Evolutionary conservation across 495 filamentous ascomycete species (phyloP).

Genomic region (Lasiosphaeria hispida): DNA sequence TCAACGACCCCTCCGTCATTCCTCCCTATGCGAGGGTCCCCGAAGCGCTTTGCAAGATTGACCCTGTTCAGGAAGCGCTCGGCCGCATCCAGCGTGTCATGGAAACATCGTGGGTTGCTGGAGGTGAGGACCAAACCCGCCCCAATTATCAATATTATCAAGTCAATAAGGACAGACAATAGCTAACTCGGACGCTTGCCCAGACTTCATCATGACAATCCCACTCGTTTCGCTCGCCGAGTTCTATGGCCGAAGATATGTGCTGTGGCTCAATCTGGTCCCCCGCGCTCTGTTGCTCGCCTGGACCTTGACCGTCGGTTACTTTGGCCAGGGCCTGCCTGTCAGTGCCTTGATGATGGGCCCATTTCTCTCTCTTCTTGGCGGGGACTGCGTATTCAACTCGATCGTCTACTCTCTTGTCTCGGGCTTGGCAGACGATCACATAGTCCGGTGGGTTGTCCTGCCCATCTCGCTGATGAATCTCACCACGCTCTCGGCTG

Average conservation of each 20-base stretch:
- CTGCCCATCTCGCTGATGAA: neutral
- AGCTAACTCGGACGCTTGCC: conserved; percentile 7
- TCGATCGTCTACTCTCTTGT: conserved; percentile 45
- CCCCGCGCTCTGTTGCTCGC: conserved; percentile 38
- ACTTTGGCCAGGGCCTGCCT: conserved; percentile 39
- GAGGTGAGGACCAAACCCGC: conserved; percentile 28
- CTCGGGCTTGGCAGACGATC: conserved; percentile 38
- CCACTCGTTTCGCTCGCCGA: conserved; percentile 42
- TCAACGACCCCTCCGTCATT: conserved; percentile 35
- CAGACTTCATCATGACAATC: conserved; percentile 47
- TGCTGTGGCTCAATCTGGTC: conserved; percentile 41
- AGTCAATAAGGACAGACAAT: neutral
- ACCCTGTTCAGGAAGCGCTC: conserved; percentile 42
- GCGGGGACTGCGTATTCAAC: conserved; percentile 48
- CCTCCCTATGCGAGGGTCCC: conserved; percentile 34
- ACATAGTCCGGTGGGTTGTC: conserved; percentile 33
- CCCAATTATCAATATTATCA: neutral
- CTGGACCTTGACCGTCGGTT: conserved; percentile 41
- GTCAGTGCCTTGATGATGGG: conserved; percentile 35
- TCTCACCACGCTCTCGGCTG: neutral
- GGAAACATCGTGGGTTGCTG: conserved; percentile 45
- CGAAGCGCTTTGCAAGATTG: conserved; percentile 48
- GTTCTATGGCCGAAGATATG: conserved; percentile 32
- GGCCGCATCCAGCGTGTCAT: conserved; percentile 44
- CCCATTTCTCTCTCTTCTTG: conserved; percentile 39